Percentiles rank a stretch among this genome's conserved stretches.
Evolutionary conservation across 108 stramenopile genomes (phyloP).

Genomic region (Cyclotella cryptica): DNA sequence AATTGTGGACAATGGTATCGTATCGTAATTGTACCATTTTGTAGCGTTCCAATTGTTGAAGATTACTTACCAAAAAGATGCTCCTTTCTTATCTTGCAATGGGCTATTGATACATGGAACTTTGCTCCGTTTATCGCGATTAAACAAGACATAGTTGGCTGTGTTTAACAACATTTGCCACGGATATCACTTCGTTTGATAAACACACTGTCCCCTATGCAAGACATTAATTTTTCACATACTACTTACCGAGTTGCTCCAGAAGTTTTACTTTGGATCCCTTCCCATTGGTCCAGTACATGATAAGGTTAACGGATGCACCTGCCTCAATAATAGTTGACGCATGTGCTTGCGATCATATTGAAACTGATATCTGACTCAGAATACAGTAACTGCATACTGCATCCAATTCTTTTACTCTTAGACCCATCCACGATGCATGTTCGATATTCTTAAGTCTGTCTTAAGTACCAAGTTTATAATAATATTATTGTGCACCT

Average conservation of each 20-base stretch:
- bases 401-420: slow-evolving; percentile 59
- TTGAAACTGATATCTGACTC: slow-evolving; percentile 56
- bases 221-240: slow-evolving; percentile 65
- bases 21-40: no score
- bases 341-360: slow-evolving; percentile 38
- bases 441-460: slow-evolving; percentile 49
- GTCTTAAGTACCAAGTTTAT: slow-evolving; percentile 36
- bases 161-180: no score
- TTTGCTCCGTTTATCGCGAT: no score
- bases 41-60: no score
- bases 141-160: no score
- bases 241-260: slow-evolving; percentile 71
- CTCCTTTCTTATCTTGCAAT: no score
- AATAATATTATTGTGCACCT: no score
- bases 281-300: slow-evolving; percentile 63
- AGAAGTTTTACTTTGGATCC: slow-evolving; percentile 57
- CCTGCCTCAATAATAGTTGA: slow-evolving; percentile 32
- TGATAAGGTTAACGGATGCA: slow-evolving; percentile 47
- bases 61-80: no score
- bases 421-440: slow-evolving; percentile 53
- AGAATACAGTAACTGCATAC: slow-evolving; percentile 48
- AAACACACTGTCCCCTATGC: slow-evolving; percentile 12
- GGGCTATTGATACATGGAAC: no score
- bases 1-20: no score
- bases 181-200: slow-evolving; percentile 30